Percentiles rank a stretch among this genome's conserved stretches.
These are phyloP conservation scores for Gossypium thurberi DNA, from an alignment of 345 rosid genomes.

Conservation along the genomic window DNA sequence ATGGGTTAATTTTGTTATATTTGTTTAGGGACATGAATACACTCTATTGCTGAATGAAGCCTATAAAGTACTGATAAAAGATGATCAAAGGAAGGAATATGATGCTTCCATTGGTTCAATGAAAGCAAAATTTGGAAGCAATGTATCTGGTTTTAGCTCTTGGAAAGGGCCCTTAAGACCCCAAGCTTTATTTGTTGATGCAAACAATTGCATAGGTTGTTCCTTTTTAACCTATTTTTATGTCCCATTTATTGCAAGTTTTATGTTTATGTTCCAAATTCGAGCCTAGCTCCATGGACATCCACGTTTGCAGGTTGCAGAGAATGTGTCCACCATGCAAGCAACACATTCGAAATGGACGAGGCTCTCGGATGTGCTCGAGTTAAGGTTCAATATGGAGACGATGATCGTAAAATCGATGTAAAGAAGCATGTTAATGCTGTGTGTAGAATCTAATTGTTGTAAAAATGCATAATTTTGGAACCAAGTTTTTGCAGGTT, in stretches of 20 bases:
- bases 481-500: constrained; percentile 23
- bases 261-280: neutral
- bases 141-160: constrained; percentile 33
- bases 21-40: constrained; percentile 38
- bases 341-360: constrained; percentile 50
- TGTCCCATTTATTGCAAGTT: neutral
- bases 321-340: constrained; percentile 54
- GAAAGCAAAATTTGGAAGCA: constrained; percentile 18
- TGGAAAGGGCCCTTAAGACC: constrained; percentile 54
- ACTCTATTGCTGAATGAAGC: constrained; percentile 21
- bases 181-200: constrained; percentile 54
- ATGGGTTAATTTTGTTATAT: neutral
- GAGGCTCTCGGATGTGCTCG: constrained; percentile 44
- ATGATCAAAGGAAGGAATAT: constrained; percentile 11
- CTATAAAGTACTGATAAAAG: constrained; percentile 2
- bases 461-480: neutral
- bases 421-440: constrained; percentile 19
- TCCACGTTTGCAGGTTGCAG: constrained; percentile 40
- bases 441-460: neutral
- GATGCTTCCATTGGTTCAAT: constrained; percentile 36
- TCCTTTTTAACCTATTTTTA: neutral
- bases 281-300: neutral
- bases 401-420: constrained; percentile 39
- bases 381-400: constrained; percentile 53
- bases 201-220: constrained; percentile 50